phyloP scores from a whole-genome alignment of 257 asterid species.

The Gentiana straminea region DNA sequence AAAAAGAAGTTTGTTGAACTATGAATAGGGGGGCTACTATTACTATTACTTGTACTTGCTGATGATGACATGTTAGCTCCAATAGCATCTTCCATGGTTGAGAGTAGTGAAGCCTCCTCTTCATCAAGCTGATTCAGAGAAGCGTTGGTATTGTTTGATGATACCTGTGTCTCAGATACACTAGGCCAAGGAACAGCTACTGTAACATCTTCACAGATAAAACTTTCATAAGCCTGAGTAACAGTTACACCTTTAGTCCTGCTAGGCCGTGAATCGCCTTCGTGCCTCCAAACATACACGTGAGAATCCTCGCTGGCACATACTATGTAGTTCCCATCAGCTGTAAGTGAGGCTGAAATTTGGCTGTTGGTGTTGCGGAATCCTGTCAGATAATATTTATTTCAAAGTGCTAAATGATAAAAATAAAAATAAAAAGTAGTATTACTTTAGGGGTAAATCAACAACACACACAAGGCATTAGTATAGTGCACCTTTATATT shows the following conservation, averaged over 20 bases:
- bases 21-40: constrained; percentile 47
- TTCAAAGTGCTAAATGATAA: too few relatives aligned
- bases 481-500: constrained; percentile 64
- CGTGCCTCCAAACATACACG: constrained; percentile 93
- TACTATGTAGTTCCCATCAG: constrained; percentile 72
- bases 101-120: constrained; percentile 38
- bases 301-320: constrained; percentile 93
- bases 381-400: constrained; percentile 32
- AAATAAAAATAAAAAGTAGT: too few relatives aligned
- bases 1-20: constrained; percentile 50
- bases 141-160: constrained; percentile 28
- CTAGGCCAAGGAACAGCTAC: constrained; percentile 98
- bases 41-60: constrained; percentile 40
- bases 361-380: constrained; percentile 84
- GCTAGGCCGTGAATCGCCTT: constrained; percentile 67
- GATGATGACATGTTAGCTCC: constrained; percentile 38
- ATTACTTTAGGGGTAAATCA: too few relatives aligned
- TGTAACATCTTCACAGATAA: constrained; percentile 89
- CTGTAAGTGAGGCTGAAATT: constrained; percentile 80
- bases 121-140: constrained; percentile 33
- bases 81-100: constrained; percentile 37
- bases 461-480: background rate
- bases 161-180: constrained; percentile 33
- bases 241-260: constrained; percentile 68
- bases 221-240: constrained; percentile 69